Evolutionary conservation across 2,329 filamentous ascomycete genomes (phyloP), one percentile per base, ranked within the genome.

Genomic region (Colletotrichum sojae): DNA sequence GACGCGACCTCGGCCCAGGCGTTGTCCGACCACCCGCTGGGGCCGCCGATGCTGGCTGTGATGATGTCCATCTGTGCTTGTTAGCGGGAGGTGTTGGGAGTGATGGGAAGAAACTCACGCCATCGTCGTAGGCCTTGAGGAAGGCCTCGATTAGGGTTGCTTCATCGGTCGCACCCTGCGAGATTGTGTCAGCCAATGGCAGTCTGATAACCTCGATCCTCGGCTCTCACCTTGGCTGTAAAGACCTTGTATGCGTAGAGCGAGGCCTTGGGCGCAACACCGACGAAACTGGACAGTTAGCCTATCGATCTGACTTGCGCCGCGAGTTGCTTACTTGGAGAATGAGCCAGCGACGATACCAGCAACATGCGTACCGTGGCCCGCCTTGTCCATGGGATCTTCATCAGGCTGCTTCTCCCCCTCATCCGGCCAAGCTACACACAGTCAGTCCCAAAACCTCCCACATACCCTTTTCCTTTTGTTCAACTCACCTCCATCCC

Each of bases 1-100:
- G 78, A 80, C 5, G 81, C 79, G 2, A 84, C 74, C 2, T 80
- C 71, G 2, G 82, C 82, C 81, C 79, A 83, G 3, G 81, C 79
- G 36, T 82, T 82, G 40, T 81, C 78, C 16, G 73, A 73, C 69
- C 80, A 83, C 31, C 83, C 83, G 55, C 78, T 76, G 4, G 77
- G 74, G 5, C 74, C 71, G 6, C 82, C 81, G 60, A 84, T 78
- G 61, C 79, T 82, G 25, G 79, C 76, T 4, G 80, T 82, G 60
- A 85, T 84, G 36, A 85, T 73, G 69, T 85, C 83, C 13, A 64
- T 31, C 53, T 64, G 18, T 13, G 5, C 2, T 49, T 16, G 53
- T 57, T 10, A 54, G 48, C 16, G 36, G 20, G 16, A 16, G 3
- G 9, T 52, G 15, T 9, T 16, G 27, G 43, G 51, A 20, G 6